Conservation (phyloP, 208 protist genomes). For the Borovskyia barvae region DNA sequence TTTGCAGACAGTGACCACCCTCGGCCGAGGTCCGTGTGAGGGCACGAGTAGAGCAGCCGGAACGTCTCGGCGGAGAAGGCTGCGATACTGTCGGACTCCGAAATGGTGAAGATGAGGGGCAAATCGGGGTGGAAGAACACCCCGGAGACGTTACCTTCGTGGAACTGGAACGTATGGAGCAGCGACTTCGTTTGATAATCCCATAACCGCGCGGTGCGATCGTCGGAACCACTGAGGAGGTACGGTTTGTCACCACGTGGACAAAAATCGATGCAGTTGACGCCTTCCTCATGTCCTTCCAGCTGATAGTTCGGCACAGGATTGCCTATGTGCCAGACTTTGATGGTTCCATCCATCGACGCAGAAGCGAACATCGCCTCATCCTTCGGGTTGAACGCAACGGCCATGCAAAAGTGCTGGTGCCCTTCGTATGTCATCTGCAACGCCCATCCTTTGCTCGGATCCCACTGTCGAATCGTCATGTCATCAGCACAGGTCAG, state of each 20-base stretch:
- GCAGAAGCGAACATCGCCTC: conserved; percentile 97
- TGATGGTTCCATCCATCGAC: conserved; percentile 97
- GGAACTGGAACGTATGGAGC: conserved; percentile 95
- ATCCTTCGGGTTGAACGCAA: conserved; percentile 98
- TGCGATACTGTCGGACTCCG: conserved; percentile 94
- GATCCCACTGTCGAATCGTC: conserved; percentile 98
- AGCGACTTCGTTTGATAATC: conserved; percentile 98
- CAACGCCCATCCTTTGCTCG: conserved; percentile 95
- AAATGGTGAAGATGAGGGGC: conserved; percentile 96
- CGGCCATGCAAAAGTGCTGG: conserved; percentile 97
- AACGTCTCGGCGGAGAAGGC: conserved; percentile 96
- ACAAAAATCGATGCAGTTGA: conserved; percentile 99
- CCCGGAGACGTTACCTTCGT: conserved; percentile 95
- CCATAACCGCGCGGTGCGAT: conserved; percentile 96
- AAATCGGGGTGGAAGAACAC: conserved; percentile 97
- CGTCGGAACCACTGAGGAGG: conserved; percentile 97
- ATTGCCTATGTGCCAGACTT: conserved; percentile 95
- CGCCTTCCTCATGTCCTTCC: conserved; percentile 97
- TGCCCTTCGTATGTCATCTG: conserved; percentile 97
- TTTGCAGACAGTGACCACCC: conserved; percentile 91
- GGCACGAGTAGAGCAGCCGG: conserved; percentile 92
- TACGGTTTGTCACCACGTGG: conserved; percentile 98
- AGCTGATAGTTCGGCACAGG: conserved; percentile 96
- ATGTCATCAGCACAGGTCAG: conserved; percentile 98
- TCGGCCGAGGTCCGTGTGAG: conserved; percentile 94